These are phyloP conservation scores for Apiospora hydei DNA, from an alignment of 2,329 filamentous ascomycete species.

Conservation along the genomic window DNA sequence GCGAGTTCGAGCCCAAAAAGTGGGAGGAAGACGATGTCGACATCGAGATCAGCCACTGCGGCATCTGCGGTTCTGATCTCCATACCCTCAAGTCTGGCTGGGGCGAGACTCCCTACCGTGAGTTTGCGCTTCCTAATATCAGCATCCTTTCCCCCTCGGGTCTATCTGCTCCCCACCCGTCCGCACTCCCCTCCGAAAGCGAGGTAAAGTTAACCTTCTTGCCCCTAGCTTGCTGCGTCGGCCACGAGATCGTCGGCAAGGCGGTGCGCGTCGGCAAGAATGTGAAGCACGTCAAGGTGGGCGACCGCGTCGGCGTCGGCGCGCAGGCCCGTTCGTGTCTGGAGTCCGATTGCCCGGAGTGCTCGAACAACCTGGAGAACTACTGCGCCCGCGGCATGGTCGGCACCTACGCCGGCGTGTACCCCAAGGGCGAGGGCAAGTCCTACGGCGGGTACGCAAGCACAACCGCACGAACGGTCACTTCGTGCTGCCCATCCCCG, in stretches of 20 bases:
- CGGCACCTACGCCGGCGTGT: slow-evolving; percentile 21
- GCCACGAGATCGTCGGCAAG: slow-evolving; percentile 67
- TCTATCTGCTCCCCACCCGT: slow-evolving; percentile 33
- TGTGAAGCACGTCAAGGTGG: slow-evolving; percentile 59
- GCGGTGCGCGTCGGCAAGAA: slow-evolving; percentile 49
- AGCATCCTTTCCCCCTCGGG: not conserved
- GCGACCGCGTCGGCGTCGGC: slow-evolving; percentile 70
- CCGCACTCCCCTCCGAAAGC: not conserved
- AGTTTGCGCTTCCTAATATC: not conserved
- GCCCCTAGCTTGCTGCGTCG: slow-evolving; percentile 47
- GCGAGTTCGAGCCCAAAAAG: slow-evolving; percentile 39
- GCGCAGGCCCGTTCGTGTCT: slow-evolving; percentile 67
- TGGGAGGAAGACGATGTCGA: slow-evolving; percentile 66
- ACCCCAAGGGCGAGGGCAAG: slow-evolving; percentile 42
- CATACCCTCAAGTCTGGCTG: slow-evolving; percentile 45
- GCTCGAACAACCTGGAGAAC: slow-evolving; percentile 19
- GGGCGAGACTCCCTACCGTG: slow-evolving; percentile 39
- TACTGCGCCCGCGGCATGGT: slow-evolving; percentile 21
- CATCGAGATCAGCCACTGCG: slow-evolving; percentile 71
- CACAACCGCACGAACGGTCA: slow-evolving; percentile 27
- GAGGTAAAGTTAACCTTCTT: not conserved
- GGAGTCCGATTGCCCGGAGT: slow-evolving; percentile 52
- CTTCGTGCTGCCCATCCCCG: slow-evolving; percentile 47
- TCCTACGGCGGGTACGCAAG: slow-evolving; percentile 58
- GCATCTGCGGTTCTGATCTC: slow-evolving; percentile 63